Percentiles rank a stretch among this genome's conserved stretches.
phyloP scores from a whole-genome alignment of 768 basidiomycete genomes.

The Pisolithus marmoratus region DNA sequence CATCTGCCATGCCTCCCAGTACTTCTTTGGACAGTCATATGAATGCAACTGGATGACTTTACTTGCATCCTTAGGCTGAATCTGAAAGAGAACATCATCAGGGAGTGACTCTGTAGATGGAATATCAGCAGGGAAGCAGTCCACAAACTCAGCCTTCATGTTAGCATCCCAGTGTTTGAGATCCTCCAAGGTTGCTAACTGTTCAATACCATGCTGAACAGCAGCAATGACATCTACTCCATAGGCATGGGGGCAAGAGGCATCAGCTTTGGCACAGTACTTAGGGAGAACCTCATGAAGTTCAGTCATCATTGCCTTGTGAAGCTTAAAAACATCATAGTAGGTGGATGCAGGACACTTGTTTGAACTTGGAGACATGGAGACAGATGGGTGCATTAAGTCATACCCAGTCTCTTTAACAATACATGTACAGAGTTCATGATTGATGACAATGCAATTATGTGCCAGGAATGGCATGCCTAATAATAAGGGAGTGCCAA shows the following conservation, averaged over 20 bases:
- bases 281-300: neutral
- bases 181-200: neutral
- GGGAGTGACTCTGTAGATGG: slow-evolving; percentile 15
- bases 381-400: neutral
- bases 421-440: slow-evolving; percentile 2
- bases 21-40: slow-evolving; percentile 20
- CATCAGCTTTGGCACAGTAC: neutral
- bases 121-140: neutral
- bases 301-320: neutral
- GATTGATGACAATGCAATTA: slow-evolving; percentile 32
- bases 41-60: slow-evolving; percentile 7
- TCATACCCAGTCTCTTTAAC: neutral
- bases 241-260: neutral
- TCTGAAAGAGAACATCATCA: slow-evolving; percentile 6
- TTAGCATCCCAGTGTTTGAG: neutral
- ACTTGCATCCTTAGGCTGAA: slow-evolving; percentile 10
- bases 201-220: neutral
- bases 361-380: no score
- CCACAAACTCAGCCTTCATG: no score
- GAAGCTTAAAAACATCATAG: neutral
- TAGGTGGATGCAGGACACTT: no score
- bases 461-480: slow-evolving; percentile 29
- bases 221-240: neutral
- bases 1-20: slow-evolving; percentile 21
- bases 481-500: slow-evolving; percentile 26